Percentiles rank a stretch among this genome's conserved stretches.
These are phyloP conservation scores for Zygosaccharomyces lentus DNA, from an alignment of 805 yeast species.

Conservation along the genomic window DNA sequence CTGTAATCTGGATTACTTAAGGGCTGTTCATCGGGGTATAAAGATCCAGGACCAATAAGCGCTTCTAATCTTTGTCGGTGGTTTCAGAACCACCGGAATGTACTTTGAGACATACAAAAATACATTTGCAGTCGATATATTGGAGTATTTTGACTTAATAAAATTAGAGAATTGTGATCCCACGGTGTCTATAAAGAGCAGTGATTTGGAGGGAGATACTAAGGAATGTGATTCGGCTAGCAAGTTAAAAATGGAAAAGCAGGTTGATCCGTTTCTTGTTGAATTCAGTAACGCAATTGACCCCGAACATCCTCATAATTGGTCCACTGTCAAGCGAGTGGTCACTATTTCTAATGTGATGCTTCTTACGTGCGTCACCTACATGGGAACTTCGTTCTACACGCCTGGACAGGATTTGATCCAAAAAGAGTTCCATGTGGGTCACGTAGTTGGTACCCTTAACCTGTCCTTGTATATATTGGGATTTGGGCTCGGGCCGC, in stretches of 20 bases:
- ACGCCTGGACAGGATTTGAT: constrained; percentile 48
- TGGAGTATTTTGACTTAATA: constrained; percentile 19
- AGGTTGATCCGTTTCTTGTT: constrained; percentile 31
- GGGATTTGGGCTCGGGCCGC: constrained; percentile 60
- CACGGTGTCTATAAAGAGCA: neutral
- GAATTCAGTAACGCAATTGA: constrained; percentile 38
- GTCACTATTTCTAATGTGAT: constrained; percentile 40
- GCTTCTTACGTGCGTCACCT: constrained; percentile 46
- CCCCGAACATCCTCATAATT: constrained; percentile 53
- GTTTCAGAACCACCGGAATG: neutral
- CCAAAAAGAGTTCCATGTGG: constrained; percentile 42
- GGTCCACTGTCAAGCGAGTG: constrained; percentile 44
- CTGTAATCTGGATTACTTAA: neutral
- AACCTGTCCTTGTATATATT: constrained; percentile 52
- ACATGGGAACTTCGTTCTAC: constrained; percentile 53
- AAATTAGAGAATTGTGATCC: constrained; percentile 2
- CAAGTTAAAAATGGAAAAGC: neutral
- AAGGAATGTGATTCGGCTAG: neutral
- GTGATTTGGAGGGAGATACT: neutral
- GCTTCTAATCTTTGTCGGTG: neutral
- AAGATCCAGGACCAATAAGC: neutral
- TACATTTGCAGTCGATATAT: constrained; percentile 24
- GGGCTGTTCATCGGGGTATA: neutral
- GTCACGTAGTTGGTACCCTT: constrained; percentile 44
- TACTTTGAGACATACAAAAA: constrained; percentile 19